Conservation (phyloP, 1,139 yeast genomes). For the Yamadazyma diddensiae region DNA sequence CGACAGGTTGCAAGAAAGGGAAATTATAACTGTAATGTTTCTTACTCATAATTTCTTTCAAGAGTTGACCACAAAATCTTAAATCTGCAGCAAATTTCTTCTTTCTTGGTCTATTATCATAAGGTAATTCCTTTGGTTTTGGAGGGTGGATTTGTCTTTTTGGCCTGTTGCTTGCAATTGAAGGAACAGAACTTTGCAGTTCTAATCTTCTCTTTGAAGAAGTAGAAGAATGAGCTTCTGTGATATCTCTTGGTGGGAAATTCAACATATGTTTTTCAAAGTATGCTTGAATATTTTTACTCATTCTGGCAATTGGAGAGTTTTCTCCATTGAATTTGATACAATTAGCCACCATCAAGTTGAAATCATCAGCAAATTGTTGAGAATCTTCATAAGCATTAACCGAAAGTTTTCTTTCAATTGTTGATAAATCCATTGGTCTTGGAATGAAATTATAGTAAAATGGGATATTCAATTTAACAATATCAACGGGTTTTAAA, state of each 20-base stretch:
- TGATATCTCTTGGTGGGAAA: slow-evolving; percentile 75
- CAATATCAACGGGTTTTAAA: slow-evolving; percentile 82
- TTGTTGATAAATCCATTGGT: slow-evolving; percentile 94
- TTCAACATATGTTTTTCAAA: slow-evolving; percentile 92
- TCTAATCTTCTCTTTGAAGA: slow-evolving; percentile 42
- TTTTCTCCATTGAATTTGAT: slow-evolving; percentile 80
- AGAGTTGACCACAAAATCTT: slow-evolving; percentile 76
- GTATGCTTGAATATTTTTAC: slow-evolving; percentile 80
- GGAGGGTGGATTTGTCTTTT: slow-evolving; percentile 97
- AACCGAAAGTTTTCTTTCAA: slow-evolving; percentile 70
- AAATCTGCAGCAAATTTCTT: slow-evolving; percentile 90
- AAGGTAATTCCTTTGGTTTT: slow-evolving; percentile 88
- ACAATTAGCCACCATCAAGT: slow-evolving; percentile 82
- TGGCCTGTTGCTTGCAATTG: slow-evolving; percentile 64
- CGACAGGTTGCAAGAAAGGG: slow-evolving; percentile 93
- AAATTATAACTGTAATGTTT: slow-evolving; percentile 82
- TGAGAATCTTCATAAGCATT: slow-evolving; percentile 71
- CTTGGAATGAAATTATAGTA: slow-evolving; percentile 78
- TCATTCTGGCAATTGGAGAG: slow-evolving; percentile 87
- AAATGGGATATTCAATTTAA: slow-evolving; percentile 85
- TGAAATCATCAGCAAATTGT: slow-evolving; percentile 75
- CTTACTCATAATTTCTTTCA: slow-evolving; percentile 79
- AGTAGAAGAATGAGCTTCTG: slow-evolving; percentile 27
- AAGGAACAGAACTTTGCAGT: slow-evolving; percentile 20
- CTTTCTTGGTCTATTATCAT: slow-evolving; percentile 85